These are phyloP conservation scores for Boletus subcaerulescens DNA, from an alignment of 768 basidiomycete species.

Conservation along the genomic window DNA sequence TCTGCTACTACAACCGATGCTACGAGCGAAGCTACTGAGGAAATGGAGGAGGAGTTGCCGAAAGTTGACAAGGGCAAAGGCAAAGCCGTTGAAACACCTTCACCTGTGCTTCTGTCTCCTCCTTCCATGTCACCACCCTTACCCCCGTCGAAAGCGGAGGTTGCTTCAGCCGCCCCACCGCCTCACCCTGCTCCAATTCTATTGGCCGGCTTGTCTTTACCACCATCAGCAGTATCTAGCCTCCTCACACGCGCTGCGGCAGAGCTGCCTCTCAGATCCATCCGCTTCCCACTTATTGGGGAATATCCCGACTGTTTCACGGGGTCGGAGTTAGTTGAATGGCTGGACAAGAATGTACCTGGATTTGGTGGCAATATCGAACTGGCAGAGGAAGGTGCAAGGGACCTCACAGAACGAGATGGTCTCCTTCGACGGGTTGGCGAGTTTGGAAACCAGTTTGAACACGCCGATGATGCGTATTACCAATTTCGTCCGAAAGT, in stretches of 20 bases:
- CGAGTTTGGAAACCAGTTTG: slow-evolving; percentile 80
- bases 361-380: slow-evolving; percentile 78
- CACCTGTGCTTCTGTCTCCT: slow-evolving; percentile 45
- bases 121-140: slow-evolving; percentile 61
- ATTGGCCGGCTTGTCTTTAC: slow-evolving; percentile 70
- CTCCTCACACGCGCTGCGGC: slow-evolving; percentile 68
- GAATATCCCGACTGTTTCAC: slow-evolving; percentile 86
- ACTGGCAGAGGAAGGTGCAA: slow-evolving; percentile 69
- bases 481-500: slow-evolving; percentile 86
- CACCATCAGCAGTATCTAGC: slow-evolving; percentile 61
- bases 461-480: slow-evolving; percentile 72
- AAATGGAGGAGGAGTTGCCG: slow-evolving; percentile 36
- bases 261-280: slow-evolving; percentile 66
- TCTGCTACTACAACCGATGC: slow-evolving; percentile 26
- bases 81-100: slow-evolving; percentile 48
- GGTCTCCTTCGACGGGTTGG: slow-evolving; percentile 69
- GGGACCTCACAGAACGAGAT: slow-evolving; percentile 51
- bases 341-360: slow-evolving; percentile 76
- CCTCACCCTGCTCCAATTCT: slow-evolving; percentile 55
- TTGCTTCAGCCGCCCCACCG: slow-evolving; percentile 36
- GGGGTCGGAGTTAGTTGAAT: slow-evolving; percentile 85
- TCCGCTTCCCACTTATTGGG: slow-evolving; percentile 76
- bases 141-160: slow-evolving; percentile 44
- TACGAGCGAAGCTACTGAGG: slow-evolving; percentile 25
- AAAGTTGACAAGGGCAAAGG: slow-evolving; percentile 87